Evolutionary conservation across 331 rosid species (phyloP), one percentile per base, ranked within the genome.

Genomic region (Dryas integrifolia): DNA sequence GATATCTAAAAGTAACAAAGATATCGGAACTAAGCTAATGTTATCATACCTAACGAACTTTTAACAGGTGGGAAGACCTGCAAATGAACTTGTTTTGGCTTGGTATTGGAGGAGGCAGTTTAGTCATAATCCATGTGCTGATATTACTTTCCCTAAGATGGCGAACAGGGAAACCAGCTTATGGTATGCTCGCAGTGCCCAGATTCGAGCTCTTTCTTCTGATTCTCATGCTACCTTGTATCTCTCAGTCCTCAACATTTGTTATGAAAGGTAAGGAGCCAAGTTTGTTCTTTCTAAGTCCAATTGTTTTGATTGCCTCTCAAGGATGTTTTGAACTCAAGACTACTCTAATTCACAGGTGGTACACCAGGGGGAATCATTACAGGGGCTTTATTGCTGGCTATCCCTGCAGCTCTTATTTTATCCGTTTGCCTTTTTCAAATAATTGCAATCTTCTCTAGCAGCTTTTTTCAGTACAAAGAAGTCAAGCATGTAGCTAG

Each of bases 21-120:
- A 70, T 56, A 18, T 39, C 52, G 9, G 55, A 39, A 62, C 77
- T 74, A n/a, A 62, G 49, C 49, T 3, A 66, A 47, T 66, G 71
- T 16, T 43, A 10, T 64, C 15, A 66, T 24, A 9, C 53, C 9
- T 15, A 21, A 16, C 51, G 10, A 21, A 41, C 16, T 55, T 55
- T 21, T 55, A 55, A 71, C 78, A 89, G 96, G 84, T 89, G 96
- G 96, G 80, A 73, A 71, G 88, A 87, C 72, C 57, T 89, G 80
- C 86, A 85, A 80, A 85, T 77, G 92, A 87, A 89, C 85, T 79
- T 89, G 62, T 83, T 89, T 65, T 89, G 92, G 96, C 88, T 87
- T 57, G 86, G 82, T 39, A 77, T 83, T 43, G 92, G 85, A 79
- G 88, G 87, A 65, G 83, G 87, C 55, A 77, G 82, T 81, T 74